These are phyloP conservation scores for Alloascoidea hylecoeti DNA, from an alignment of 805 yeast species.

Conservation along the genomic window DNA sequence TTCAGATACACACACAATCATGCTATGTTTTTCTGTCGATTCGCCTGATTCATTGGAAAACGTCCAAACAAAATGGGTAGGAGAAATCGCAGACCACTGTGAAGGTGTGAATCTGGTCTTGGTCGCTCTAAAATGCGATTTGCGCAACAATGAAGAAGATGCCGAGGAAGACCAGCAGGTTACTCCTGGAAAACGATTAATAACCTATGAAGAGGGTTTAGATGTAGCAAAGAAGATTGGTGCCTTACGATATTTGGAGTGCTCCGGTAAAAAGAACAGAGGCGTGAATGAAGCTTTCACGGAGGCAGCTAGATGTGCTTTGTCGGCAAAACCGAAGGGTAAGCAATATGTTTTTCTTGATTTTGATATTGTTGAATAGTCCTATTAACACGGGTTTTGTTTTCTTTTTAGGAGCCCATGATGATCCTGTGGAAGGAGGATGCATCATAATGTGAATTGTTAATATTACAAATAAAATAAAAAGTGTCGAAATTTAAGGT, in stretches of 20 bases:
- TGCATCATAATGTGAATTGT: background rate
- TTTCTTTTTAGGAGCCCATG: slow-evolving; percentile 1
- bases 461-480: too few species aligned
- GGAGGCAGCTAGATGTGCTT: slow-evolving; percentile 95
- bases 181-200: slow-evolving; percentile 26
- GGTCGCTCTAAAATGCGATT: slow-evolving; percentile 90
- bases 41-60: slow-evolving; percentile 89
- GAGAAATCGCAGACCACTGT: slow-evolving; percentile 93
- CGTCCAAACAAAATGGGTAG: slow-evolving; percentile 93
- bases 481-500: too few species aligned
- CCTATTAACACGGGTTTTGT: background rate
- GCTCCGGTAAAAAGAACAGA: slow-evolving; percentile 90
- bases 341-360: slow-evolving; percentile 15
- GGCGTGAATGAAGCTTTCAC: slow-evolving; percentile 99
- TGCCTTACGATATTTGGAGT: slow-evolving; percentile 87
- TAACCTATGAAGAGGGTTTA: slow-evolving; percentile 87
- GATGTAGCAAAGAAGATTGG: slow-evolving; percentile 88
- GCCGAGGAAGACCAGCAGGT: slow-evolving; percentile 16
- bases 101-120: slow-evolving; percentile 89
- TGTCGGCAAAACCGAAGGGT: slow-evolving; percentile 79
- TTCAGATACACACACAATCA: slow-evolving; percentile 92
- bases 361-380: background rate
- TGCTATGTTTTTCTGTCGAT: slow-evolving; percentile 92
- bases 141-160: slow-evolving; percentile 56
- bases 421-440: background rate